Evolutionary conservation across 306 rosid species (phyloP), one percentile per base, ranked within the genome.

Genomic region (Prunus kanzakura): DNA sequence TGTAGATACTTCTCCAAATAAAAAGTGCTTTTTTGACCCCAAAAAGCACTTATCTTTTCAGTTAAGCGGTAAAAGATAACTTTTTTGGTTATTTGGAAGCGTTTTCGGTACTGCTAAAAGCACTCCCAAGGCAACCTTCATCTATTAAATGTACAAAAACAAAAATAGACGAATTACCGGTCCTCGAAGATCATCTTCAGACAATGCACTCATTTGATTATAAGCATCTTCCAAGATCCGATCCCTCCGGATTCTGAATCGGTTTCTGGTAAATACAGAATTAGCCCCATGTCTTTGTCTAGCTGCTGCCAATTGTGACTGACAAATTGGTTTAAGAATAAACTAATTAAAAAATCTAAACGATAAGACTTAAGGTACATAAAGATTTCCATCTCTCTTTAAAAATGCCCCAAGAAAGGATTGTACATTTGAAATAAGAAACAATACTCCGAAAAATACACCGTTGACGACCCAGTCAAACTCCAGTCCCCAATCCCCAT

Each of bases 171-270:
- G 63, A 35, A 74, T 78, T 81, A 95, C 98, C 85, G 85, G 71
- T 81, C 97, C 99, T 76, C 90, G 97, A 79, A 95, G 99, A 84
- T 95, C 96, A 8, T 95, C 97, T 83, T 92, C 99, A 72, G 97
- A 82, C 80, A 92, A 82, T 76, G 89, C 92, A 84, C 93, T 95
- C 98, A 95, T 95, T 81, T 89, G 97, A 84, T 82, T 88, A 79
- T 87, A 95, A 65, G 99, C 99, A 83, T 95, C 99, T 88, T 95
- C 98, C 84, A 95, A 82, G 76, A 92, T 95, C 84, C 68, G 97
- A 87, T 95, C 88, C 55, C 99, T 83, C 72, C 97, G 89, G 77
- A 95, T 95, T 86, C 91, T 92, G 82, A 95, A 95, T 30, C 97
- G 90, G 64, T 87, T 92, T 86, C 99, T 88, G 63, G 91, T 80